Conservation (phyloP, 2,329 filamentous ascomycete genomes). For the Exophiala viscosa region DNA sequence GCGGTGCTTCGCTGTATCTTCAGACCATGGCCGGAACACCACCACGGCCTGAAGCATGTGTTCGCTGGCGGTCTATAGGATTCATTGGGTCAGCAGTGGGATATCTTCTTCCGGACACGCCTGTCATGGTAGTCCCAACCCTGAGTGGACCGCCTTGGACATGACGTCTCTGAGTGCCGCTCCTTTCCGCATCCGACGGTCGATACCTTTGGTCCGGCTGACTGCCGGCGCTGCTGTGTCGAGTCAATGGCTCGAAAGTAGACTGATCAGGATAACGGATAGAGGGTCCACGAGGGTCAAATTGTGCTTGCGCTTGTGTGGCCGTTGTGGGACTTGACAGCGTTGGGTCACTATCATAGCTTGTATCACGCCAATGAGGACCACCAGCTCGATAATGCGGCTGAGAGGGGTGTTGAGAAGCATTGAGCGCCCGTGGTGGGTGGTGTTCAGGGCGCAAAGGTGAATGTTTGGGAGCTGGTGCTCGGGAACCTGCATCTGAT, state of each 20-base stretch:
- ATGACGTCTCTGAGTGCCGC: slow-evolving; percentile 13
- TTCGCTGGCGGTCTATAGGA: slow-evolving; percentile 21
- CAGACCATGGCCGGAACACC: slow-evolving; percentile 16
- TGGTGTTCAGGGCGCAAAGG: slow-evolving; percentile 23
- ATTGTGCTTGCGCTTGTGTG: slow-evolving; percentile 8
- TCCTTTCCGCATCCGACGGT: slow-evolving; percentile 18
- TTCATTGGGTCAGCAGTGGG: slow-evolving; percentile 22
- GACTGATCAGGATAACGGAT: slow-evolving; percentile 19
- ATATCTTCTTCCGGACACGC: slow-evolving; percentile 27
- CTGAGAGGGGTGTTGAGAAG: slow-evolving; percentile 8
- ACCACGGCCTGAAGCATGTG: slow-evolving; percentile 14
- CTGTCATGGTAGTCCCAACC: slow-evolving; percentile 21
- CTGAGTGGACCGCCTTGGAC: slow-evolving; percentile 8
- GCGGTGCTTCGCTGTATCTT: background rate
- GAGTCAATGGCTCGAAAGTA: slow-evolving; percentile 17
- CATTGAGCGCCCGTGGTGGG: slow-evolving; percentile 18
- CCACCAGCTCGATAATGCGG: slow-evolving; percentile 11
- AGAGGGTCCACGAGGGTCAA: slow-evolving; percentile 15
- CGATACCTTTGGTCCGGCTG: slow-evolving; percentile 19
- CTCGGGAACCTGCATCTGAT: slow-evolving; percentile 24
- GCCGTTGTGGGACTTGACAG: slow-evolving; percentile 7
- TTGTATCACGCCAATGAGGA: slow-evolving; percentile 19
- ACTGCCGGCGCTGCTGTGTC: slow-evolving; percentile 25
- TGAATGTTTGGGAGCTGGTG: slow-evolving; percentile 9
- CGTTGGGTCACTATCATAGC: slow-evolving; percentile 15